Percentiles rank a stretch among this genome's conserved stretches.
Conservation (phyloP, 75 land plant species). For the Cunninghamia lanceolata region DNA sequence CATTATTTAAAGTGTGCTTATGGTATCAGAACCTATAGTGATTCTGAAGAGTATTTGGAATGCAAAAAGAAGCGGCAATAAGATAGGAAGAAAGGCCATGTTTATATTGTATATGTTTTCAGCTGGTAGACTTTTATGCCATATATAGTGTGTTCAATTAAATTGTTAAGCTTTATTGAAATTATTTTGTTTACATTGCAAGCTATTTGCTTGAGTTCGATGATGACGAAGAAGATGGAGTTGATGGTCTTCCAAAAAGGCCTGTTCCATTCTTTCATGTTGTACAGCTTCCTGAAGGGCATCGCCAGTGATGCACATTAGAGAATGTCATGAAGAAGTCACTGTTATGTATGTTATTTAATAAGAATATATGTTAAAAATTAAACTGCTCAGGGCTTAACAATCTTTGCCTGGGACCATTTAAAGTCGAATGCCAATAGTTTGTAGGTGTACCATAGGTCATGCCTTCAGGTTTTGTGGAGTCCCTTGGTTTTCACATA, state of each 20-base stretch:
- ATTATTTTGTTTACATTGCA: constrained; percentile 6
- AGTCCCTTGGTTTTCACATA: neutral
- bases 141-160: neutral
- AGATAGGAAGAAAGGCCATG: no score
- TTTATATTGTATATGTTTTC: neutral
- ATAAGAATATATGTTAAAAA: neutral
- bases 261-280: constrained; percentile 84
- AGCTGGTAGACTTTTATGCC: neutral
- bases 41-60: neutral
- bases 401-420: neutral
- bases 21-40: neutral
- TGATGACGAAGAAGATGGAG: constrained; percentile 98
- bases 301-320: constrained; percentile 55
- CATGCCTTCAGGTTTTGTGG: neutral
- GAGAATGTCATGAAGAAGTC: neutral
- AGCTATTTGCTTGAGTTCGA: constrained; percentile 94
- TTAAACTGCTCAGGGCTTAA: neutral
- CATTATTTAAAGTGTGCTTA: neutral
- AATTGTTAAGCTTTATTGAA: neutral
- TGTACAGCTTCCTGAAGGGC: constrained; percentile 81
- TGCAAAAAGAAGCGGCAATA: no score
- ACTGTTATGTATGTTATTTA: neutral
- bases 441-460: neutral
- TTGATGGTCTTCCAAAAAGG: constrained; percentile 70
- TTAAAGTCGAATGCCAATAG: neutral